Percentiles rank a stretch among this genome's conserved stretches.
Evolutionary conservation across 495 filamentous ascomycete species (phyloP).

Genomic region (Penicillium bovifimosum): DNA sequence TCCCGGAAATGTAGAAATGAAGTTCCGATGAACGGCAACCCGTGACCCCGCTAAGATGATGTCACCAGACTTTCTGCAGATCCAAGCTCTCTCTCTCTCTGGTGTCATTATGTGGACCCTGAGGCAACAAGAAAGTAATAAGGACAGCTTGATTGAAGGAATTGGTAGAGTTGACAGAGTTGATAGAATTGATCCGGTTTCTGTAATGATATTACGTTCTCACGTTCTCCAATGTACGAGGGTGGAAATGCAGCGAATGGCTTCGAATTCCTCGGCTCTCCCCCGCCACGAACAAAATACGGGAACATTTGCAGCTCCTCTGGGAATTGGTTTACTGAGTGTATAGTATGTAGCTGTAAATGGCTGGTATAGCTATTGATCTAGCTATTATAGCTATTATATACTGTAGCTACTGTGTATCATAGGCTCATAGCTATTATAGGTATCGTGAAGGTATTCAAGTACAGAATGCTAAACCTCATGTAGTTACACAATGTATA

Average conservation of each 20-base stretch:
- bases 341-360: neutral
- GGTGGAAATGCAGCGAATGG: conserved; percentile 22
- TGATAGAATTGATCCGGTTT: no score
- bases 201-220: no score
- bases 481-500: no score
- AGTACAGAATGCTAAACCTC: neutral
- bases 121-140: no score
- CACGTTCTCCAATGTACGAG: neutral
- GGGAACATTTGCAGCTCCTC: conserved; percentile 4
- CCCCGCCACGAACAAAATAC: conserved; percentile 41
- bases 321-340: neutral
- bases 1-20: no score
- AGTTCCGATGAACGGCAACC: neutral
- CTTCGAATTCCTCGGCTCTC: conserved; percentile 24
- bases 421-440: no score
- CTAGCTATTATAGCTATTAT: neutral
- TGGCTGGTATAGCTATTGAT: neutral
- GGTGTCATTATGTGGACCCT: neutral
- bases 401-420: no score
- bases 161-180: no score
- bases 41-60: neutral
- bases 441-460: no score
- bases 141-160: neutral
- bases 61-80: neutral
- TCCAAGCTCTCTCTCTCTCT: neutral